A percentile compares a stretch with the other conserved stretches of the same genome.
phyloP scores from a whole-genome alignment of 2,329 filamentous ascomycete genomes.

The Didymella pomorum region DNA sequence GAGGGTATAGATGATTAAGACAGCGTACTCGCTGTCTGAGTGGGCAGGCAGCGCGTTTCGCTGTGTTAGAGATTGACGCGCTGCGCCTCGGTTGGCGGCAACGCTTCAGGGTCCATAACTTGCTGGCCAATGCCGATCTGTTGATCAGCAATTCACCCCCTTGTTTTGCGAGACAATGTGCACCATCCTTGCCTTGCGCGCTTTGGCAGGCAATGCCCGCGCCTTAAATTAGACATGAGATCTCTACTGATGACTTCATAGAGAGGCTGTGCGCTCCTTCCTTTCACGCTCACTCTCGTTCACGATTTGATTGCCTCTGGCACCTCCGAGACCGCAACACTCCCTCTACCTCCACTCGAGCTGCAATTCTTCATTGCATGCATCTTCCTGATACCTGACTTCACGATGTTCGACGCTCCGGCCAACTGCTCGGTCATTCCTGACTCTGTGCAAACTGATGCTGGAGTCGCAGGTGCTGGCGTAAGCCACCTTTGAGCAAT shows the following conservation, averaged over 20 bases:
- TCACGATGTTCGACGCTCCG: conserved; percentile 15
- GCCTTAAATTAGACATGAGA: conserved; percentile 32
- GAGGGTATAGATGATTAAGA: not conserved
- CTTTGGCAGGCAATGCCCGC: conserved; percentile 27
- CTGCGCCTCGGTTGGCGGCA: conserved; percentile 38
- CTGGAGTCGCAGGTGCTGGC: conserved; percentile 65
- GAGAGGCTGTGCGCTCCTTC: conserved; percentile 34
- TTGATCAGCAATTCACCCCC: conserved; percentile 22
- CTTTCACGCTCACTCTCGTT: conserved; percentile 16
- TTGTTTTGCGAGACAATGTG: conserved; percentile 25
- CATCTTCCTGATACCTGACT: not conserved
- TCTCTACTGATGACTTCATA: conserved; percentile 33
- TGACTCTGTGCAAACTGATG: conserved; percentile 58
- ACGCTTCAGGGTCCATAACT: conserved; percentile 24
- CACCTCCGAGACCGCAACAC: conserved; percentile 7
- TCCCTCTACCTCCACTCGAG: not conserved
- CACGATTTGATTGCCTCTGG: conserved; percentile 4
- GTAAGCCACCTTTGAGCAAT: conserved; percentile 51
- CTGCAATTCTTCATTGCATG: not conserved
- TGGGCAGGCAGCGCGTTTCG: conserved; percentile 36
- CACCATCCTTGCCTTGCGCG: conserved; percentile 20
- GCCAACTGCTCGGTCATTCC: conserved; percentile 57
- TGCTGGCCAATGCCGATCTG: conserved; percentile 27
- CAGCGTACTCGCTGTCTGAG: conserved; percentile 15
- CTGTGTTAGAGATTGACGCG: conserved; percentile 44